A percentile compares a stretch with the other conserved stretches of the same genome.
Evolutionary conservation across 1,284 basidiomycete species (phyloP).

Genomic region (Ganoderma leucocontextum): DNA sequence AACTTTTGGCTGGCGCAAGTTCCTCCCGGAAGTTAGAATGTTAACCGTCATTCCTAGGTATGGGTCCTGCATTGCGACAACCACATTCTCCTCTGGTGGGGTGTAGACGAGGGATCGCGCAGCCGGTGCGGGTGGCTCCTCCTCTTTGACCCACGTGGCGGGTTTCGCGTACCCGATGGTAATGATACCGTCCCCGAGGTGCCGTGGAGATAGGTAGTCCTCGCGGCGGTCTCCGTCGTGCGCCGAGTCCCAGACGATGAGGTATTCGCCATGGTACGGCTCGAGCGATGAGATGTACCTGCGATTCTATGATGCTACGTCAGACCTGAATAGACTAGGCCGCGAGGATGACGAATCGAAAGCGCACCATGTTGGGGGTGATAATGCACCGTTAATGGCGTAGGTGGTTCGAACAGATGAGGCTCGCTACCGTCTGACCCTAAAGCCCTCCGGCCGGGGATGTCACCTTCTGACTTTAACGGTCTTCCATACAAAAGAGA

Average conservation of each 20-base stretch:
- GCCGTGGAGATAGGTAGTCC: slow-evolving; percentile 10
- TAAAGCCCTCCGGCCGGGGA: neutral
- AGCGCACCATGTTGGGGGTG: slow-evolving; percentile 15
- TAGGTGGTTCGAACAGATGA: neutral
- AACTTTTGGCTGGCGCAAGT: too few species aligned
- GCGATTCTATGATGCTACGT: slow-evolving; percentile 11
- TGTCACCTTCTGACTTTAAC: neutral
- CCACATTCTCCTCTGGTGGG: slow-evolving; percentile 12
- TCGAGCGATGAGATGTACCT: slow-evolving; percentile 23
- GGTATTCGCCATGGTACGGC: slow-evolving; percentile 30
- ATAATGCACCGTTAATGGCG: too few species aligned
- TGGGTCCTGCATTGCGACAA: slow-evolving; percentile 24
- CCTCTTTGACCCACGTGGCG: slow-evolving; percentile 29
- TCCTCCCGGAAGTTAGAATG: too few species aligned
- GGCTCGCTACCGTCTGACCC: neutral
- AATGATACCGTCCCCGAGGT: slow-evolving; percentile 27
- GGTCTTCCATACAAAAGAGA: neutral
- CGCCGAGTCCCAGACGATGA: slow-evolving; percentile 33
- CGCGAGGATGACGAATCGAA: too few species aligned
- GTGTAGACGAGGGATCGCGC: neutral
- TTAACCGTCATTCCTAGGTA: neutral
- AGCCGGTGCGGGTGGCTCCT: slow-evolving; percentile 1
- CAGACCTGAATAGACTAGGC: neutral
- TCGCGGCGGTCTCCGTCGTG: slow-evolving; percentile 24
- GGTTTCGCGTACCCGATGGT: slow-evolving; percentile 22